Base-by-base conservation (phyloP, 2,329 filamentous ascomycete genomes). In the Neonectria sp. region DNA sequence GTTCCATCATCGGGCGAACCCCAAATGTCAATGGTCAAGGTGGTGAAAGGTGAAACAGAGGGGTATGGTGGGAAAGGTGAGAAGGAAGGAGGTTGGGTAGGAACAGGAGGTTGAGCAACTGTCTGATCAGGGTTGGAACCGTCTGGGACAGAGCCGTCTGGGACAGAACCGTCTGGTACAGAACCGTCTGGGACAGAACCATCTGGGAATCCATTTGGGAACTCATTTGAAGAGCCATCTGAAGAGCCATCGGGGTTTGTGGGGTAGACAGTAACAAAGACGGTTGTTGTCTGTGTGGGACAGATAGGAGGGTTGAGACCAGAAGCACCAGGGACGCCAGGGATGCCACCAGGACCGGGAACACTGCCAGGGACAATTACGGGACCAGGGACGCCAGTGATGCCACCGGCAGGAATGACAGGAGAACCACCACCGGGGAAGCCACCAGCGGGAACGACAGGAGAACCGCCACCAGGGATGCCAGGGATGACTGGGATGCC, bases 191-290 rank as follows among this genome's bases (percentile, higher is more conserved):
- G 21, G 7, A 4, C 13, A 15, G 48, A 35, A 11, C 52, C 58
- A 59, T 24, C 33, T 51, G 43, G 55, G 29, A 43, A 29, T 6
- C 24, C 46, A 63, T 52, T 59, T 51, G 55, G 65, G 51, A 65
- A 71, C 27, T 56, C 61, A 53, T 49, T 5, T 27, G 45, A 3
- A 24, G 45, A 17, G 7, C 15, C 48, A 51, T 29, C 48, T n/a
- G 70, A 70, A 55, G 73, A 62, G 9, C 53, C 74, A 27, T 76
- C 71, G 6, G 79, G 68, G 51, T 71, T 75, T 63, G 77, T 75
- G 15, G 82, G 80, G 59, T 79, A 79, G 56, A 86, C 78, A 37
- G 86, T 87, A 69, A 88, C 76, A 71, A 86, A 85, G 67, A 87
- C 80, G 45, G 86, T 87, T 40, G 82, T 82, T 8, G 76, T 75